Base-by-base conservation (phyloP, 2,329 filamentous ascomycete species). In the Sclerotinia minor region DNA sequence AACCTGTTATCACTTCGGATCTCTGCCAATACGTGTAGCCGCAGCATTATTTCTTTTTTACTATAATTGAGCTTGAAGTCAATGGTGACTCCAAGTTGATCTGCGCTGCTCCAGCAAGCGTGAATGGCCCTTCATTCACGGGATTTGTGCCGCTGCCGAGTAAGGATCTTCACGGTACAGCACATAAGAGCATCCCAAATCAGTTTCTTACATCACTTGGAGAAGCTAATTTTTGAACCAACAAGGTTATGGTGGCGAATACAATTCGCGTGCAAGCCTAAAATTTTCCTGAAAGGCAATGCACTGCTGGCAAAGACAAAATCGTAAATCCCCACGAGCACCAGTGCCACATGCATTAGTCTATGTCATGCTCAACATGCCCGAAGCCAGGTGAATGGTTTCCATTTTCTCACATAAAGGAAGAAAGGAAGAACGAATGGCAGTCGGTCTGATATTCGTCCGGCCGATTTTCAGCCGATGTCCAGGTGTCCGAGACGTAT, bases 21-120 rank as follows among this genome's bases (percentile, higher is more conserved):
- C 41, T 26, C 41, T 6, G 21, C 26, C 50, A 47, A 57, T 15
- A 32, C 32, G 5, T 35, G 63, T 35, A 13, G 55, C 17, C 17
- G 7, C 49, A 13, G 5, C 26, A 55, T 44, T 32, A 35, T 35
- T 6, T 32, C 8, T 35, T 35, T 32, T 65, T 38, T n/a, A 29
- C 50, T n/a, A 52, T 32, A 24, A 65, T 57, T 32, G 3, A 45
- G 49, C 6, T 32, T 24, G 26, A 41, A 57, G 17, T 65, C 63
- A 41, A 65, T 55, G 19, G 50, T 24, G 9, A 65, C 38, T 8
- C 19, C 50, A 57, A 35, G n/a, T 57, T 32, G 24, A 47, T 65
- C 15, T 38, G 47, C n/a, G 24, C 8, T 9, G 38, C 35, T 57
- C 19, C 38, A 57, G 63, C 38, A 35, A 35, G 45, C 11, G 21